These are phyloP conservation scores for Arabidopsis lyrata DNA, from an alignment of 441 rosid species.

Conservation along the genomic window DNA sequence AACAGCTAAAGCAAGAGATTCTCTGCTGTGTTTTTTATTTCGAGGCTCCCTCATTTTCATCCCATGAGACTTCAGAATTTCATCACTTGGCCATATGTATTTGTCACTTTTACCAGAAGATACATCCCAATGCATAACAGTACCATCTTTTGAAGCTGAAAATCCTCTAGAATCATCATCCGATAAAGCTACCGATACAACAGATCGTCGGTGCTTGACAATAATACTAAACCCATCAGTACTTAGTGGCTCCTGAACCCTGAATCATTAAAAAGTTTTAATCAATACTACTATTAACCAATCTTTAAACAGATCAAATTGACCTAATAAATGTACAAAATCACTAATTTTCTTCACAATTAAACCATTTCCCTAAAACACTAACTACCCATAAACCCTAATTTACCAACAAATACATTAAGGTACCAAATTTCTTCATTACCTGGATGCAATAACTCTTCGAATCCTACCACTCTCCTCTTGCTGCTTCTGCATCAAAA, in stretches of 20 bases:
- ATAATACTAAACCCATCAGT: conserved; percentile 55
- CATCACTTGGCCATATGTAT: conserved; percentile 85
- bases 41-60: conserved; percentile 73
- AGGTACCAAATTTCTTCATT: conserved; percentile 20
- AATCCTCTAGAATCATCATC: conserved; percentile 86
- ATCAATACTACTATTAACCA: conserved; percentile 33
- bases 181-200: conserved; percentile 80
- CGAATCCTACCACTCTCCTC: conserved; percentile 89
- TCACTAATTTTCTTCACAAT: not conserved
- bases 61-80: conserved; percentile 75
- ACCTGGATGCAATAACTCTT: conserved; percentile 81
- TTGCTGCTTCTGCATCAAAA: conserved; percentile 83
- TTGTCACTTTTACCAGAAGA: conserved; percentile 69
- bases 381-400: not conserved
- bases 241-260: conserved; percentile 73
- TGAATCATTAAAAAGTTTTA: conserved; percentile 40
- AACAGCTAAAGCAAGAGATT: conserved; percentile 81
- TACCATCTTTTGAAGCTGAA: conserved; percentile 95
- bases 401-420: not conserved
- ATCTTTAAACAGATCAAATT: conserved; percentile 9
- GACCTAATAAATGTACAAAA: not conserved
- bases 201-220: conserved; percentile 84
- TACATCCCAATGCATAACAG: conserved; percentile 87
- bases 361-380: conserved; percentile 4
- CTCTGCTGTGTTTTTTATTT: conserved; percentile 74